Evolutionary conservation across 1,139 yeast genomes (phyloP), one percentile per base, ranked within the genome.

Genomic region (Geotrichum klebahnii): DNA sequence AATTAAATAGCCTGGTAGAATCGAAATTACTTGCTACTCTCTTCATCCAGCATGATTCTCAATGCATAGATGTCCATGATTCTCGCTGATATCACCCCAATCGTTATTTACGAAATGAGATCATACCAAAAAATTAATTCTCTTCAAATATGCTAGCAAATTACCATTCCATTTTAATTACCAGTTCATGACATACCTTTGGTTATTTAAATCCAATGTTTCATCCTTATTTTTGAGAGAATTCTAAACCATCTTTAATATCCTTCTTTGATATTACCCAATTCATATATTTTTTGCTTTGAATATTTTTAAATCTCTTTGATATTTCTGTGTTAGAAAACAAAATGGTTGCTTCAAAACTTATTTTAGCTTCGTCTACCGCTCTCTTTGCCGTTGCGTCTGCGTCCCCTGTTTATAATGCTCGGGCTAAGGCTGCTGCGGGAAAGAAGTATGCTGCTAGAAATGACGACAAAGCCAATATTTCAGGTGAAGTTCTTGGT

Each of bases 281-380:
- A 35, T 39, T 22, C 28, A 14, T 36, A 20, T 24, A 23, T 23
- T 14, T 35, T 29, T 16, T n/a, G 47, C 16, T 24, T 43, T n/a
- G 17, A 36, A 8, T 43, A n/a, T n/a, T n/a, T n/a, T n/a, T n/a
- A n/a, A n/a, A n/a, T n/a, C n/a, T 10, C 28, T 36, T 52, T 58
- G 31, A 48, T 54, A 48, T 19, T 34, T 33, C 40, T 34, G 19
- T 32, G 5, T 16, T 5, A 5, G 17, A 40, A 8, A 45, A 32
- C 20, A 52, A 44, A 40, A 53, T 44, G 49, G 54, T 51, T 41
- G 44, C 50, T 35, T 40, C 56, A 44, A 53, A 54, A n/a, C 23
- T 55, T 17, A 29, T 43, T 35, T 32, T 48, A 37, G 48, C 52
- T 31, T 43, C 51, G 20, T 48, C 40, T 41, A 37, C 43, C 19